phyloP scores from a whole-genome alignment of 2,329 filamentous ascomycete genomes.

The Cercospora sp. region DNA sequence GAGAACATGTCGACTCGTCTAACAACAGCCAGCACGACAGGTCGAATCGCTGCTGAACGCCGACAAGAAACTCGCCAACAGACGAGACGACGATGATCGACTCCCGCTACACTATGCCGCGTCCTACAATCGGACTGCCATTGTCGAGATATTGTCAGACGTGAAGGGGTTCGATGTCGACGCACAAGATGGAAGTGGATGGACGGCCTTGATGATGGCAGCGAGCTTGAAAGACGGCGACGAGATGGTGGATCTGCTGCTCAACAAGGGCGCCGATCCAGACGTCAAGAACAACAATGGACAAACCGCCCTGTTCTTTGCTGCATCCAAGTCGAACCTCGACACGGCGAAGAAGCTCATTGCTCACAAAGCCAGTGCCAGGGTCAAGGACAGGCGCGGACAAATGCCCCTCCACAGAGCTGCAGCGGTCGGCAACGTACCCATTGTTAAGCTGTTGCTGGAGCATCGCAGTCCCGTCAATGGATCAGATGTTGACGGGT shows the following conservation, averaged over 20 bases:
- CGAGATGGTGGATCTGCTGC: slow-evolving; percentile 64
- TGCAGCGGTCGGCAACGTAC: slow-evolving; percentile 83
- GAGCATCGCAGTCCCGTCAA: slow-evolving; percentile 78
- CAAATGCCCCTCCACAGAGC: slow-evolving; percentile 90
- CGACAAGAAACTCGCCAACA: slow-evolving; percentile 73
- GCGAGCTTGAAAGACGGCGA: slow-evolving; percentile 72
- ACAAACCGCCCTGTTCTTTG: slow-evolving; percentile 86
- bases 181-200: slow-evolving; percentile 75
- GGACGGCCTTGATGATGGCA: slow-evolving; percentile 83
- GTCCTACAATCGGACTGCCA: slow-evolving; percentile 75
- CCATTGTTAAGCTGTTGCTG: slow-evolving; percentile 78
- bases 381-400: slow-evolving; percentile 81
- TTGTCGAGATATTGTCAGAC: slow-evolving; percentile 70
- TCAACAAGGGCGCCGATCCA: slow-evolving; percentile 69
- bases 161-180: slow-evolving; percentile 78
- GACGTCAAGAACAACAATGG: slow-evolving; percentile 72
- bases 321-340: slow-evolving; percentile 84
- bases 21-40: slow-evolving; percentile 55
- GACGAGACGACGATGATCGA: slow-evolving; percentile 80
- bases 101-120: slow-evolving; percentile 92
- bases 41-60: slow-evolving; percentile 75
- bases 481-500: slow-evolving; percentile 76
- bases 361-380: slow-evolving; percentile 70
- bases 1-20: slow-evolving; percentile 1
- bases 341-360: slow-evolving; percentile 79